Base-by-base conservation (phyloP, 768 basidiomycete species). In the Filobasidium floriforme region DNA sequence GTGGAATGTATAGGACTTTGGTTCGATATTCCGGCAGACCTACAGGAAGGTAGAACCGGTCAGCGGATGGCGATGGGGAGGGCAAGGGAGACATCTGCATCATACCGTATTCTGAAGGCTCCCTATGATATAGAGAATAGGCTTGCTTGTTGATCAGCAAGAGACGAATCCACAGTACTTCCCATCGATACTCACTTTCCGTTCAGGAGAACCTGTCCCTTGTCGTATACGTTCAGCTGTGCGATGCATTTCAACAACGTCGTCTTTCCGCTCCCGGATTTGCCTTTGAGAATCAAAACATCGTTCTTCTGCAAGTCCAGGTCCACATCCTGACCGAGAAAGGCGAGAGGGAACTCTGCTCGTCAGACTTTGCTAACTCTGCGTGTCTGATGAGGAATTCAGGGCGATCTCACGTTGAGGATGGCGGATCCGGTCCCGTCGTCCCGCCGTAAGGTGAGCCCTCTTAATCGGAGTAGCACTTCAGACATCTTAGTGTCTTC, bases 221-320 rank as follows among this genome's bases (percentile, higher is more conserved):
- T 87, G 9, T 82, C 79, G 73, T 89, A 89, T 6, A 88, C 76
- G 65, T 85, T 85, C 41, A 93, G 80, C 78, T 92, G 88, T 32
- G 90, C 86, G 26, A 93, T 81, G 72, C 89, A 91, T 77, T 92
- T 93, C 54, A 93, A 77, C 61, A 94, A 79, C 0, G 90, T 91
- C 24, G 80, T 79, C 70, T 81, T 81, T 84, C 90, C 92, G 22
- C 84, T 84, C 10, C 92, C 92, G 68, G 87, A 88, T 71, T 84
- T 85, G 11, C 90, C 92, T 66, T 85, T 87, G n/a, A 93, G 72
- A 18, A 90, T 81, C 46, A 92, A 68, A 37, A 92, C 82, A 71
- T 92, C 90, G 10, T 88, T 87, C 75, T 86, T 83, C 59, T 87
- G 80, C 32, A 92, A 81, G 6, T 78, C 75, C 54, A 92, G 83